These are phyloP conservation scores for Aspergillus carbonarius DNA, from an alignment of 2,329 filamentous ascomycete species.

Conservation along the genomic window DNA sequence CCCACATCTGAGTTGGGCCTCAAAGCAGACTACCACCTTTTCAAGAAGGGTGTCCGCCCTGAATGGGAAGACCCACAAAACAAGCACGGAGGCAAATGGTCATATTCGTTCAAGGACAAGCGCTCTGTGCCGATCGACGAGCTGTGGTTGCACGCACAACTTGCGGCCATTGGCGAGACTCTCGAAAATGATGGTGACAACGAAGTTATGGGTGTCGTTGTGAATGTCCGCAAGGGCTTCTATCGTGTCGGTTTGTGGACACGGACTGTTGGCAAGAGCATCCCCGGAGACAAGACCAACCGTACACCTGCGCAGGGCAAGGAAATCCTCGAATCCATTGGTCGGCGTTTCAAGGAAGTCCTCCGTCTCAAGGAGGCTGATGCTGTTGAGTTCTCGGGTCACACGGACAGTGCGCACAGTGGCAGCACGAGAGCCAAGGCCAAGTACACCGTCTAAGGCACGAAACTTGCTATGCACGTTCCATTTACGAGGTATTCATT, in stretches of 20 bases:
- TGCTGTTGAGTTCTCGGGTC: conserved; percentile 89
- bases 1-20: conserved; percentile 91
- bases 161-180: conserved; percentile 94
- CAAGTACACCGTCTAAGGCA: conserved; percentile 75
- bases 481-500: conserved; percentile 19
- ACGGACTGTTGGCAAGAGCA: conserved; percentile 82
- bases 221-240: conserved; percentile 98
- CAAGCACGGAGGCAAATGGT: conserved; percentile 99
- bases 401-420: conserved; percentile 88
- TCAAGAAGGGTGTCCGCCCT: conserved; percentile 94
- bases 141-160: conserved; percentile 95
- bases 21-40: conserved; percentile 99
- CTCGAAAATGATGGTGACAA: conserved; percentile 90
- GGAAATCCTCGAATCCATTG: conserved; percentile 80
- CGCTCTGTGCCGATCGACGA: conserved; percentile 87
- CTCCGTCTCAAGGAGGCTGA: conserved; percentile 76
- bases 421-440: conserved; percentile 95
- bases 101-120: conserved; percentile 97
- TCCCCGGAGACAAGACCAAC: conserved; percentile 72
- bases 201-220: conserved; percentile 98
- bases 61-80: conserved; percentile 99
- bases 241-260: conserved; percentile 98
- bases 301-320: conserved; percentile 77
- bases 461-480: conserved; percentile 4
- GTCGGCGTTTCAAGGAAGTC: conserved; percentile 87